phyloP scores from a whole-genome alignment of 108 stramenopile species.

The Parmales sp. region DNA sequence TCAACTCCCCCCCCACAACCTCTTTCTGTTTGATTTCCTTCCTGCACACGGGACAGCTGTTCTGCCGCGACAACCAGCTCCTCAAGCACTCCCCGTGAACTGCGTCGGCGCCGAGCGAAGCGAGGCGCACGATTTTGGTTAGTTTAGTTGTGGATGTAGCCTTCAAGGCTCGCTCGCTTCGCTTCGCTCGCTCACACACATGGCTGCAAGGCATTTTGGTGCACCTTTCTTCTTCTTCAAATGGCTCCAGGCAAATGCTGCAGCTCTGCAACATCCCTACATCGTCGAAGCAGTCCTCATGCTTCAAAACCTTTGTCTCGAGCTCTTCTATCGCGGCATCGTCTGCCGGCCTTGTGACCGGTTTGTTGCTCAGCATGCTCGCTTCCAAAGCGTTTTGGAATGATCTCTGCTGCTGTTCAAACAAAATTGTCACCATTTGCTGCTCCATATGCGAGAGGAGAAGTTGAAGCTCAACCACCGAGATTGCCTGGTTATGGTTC shows the following conservation, averaged over 20 bases:
- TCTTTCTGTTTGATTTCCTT: neutral
- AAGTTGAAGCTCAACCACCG: neutral
- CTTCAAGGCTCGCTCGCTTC: too few species aligned
- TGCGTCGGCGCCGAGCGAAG: too few species aligned
- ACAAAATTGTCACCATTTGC: neutral
- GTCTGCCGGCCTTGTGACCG: neutral
- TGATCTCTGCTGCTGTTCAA: conserved; percentile 4
- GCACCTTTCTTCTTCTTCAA: neutral
- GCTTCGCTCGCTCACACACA: too few species aligned
- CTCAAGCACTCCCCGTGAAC: neutral
- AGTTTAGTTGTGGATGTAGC: too few species aligned
- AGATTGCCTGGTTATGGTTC: neutral
- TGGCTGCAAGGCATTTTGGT: neutral
- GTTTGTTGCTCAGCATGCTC: neutral
- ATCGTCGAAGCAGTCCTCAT: neutral
- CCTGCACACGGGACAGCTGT: conserved; percentile 1
- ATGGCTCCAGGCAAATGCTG: neutral
- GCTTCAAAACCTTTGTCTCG: neutral
- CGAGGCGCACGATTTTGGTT: too few species aligned
- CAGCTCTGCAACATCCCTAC: too few species aligned
- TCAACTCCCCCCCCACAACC: neutral
- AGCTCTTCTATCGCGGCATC: neutral
- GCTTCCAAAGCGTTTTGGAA: neutral
- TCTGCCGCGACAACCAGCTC: neutral
- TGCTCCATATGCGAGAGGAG: conserved; percentile 6